These are phyloP conservation scores for Ephemerocybe angulata DNA, from an alignment of 768 basidiomycete genomes.

Conservation along the genomic window DNA sequence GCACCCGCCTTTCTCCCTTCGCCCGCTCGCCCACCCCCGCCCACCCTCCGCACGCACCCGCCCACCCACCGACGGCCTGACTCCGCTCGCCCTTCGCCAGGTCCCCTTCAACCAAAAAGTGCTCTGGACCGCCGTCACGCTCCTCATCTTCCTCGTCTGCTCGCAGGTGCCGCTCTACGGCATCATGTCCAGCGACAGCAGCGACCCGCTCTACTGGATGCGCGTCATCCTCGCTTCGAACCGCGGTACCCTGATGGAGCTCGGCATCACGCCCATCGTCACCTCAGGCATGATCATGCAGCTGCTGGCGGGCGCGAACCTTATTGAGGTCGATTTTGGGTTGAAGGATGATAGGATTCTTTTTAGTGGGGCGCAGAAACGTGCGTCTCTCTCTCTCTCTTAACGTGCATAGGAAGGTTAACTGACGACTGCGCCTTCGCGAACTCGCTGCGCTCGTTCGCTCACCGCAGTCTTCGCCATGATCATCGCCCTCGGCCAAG, in stretches of 20 bases:
- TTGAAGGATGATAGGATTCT: constrained; percentile 96
- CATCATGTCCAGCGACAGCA: constrained; percentile 99
- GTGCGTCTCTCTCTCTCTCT: constrained; percentile 45
- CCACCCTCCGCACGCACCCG: not conserved
- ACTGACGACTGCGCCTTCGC: not conserved
- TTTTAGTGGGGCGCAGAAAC: constrained; percentile 95
- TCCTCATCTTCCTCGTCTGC: constrained; percentile 99
- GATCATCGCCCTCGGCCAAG: constrained; percentile 93
- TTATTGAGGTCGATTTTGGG: constrained; percentile 96
- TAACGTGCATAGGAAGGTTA: constrained; percentile 1
- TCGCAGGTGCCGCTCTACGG: constrained; percentile 99
- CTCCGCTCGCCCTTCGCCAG: constrained; percentile 33
- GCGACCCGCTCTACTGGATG: constrained; percentile 99
- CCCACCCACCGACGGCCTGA: no score
- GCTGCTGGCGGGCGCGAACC: constrained; percentile 92
- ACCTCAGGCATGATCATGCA: constrained; percentile 99
- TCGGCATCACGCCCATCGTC: constrained; percentile 96
- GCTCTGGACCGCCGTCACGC: constrained; percentile 97
- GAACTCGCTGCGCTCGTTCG: not conserved
- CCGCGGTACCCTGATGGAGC: constrained; percentile 98
- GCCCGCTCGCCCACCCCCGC: no score
- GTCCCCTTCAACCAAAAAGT: constrained; percentile 98
- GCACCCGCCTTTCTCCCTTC: not conserved
- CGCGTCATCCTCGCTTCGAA: constrained; percentile 99
- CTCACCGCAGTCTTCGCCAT: constrained; percentile 80